Base-by-base conservation (phyloP, 306 rosid genomes). In the Rubus idaeus region DNA sequence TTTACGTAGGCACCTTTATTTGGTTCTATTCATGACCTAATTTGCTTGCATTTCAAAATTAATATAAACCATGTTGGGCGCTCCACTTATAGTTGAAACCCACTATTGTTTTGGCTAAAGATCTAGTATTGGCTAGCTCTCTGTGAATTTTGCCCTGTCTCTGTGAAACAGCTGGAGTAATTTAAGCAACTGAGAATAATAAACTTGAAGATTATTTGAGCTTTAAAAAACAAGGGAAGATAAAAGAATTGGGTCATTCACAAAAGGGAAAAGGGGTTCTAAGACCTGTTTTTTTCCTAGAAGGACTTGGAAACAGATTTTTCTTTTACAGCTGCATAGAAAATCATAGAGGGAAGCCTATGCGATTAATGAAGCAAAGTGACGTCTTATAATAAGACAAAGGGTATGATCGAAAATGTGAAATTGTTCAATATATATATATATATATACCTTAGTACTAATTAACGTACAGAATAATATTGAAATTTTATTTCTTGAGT, bases 1-100 rank as follows among this genome's bases (percentile, higher is more conserved):
- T 18, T 65, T 35, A 53, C 20, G 4, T 53, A 6, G 50, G n/a
- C 30, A 50, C 46, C 63, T 50, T 78, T 53, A 10, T 16, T 44
- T 83, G 71, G 78, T 78, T 46, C 17, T 47, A 56, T 64, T 83
- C 80, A 51, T 71, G 71, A 79, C 86, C 86, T 79, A 83, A 83
- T 75, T 63, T 65, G 26, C 41, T 50, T 10, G 53, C 12, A 45
- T 70, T 8, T 50, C 65, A 21, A 52, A 69, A 52, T 39, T 8
- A 37, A 50, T 10, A 12, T 18, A 46, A 5, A 45, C 30, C 63
- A 20, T 83, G 56, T 69, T 83, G 82, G 83, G 64, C 13, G 71
- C 45, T 53, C 86, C 86, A 82, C 85, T 30, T 67, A 53, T 40
- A 5, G 47, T 65, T 46, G 17, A 66, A 69, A 69, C 64, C 75